Percentiles rank a stretch among this genome's conserved stretches.
These are phyloP conservation scores for Viola odorata DNA, from an alignment of 345 rosid species.

Conservation along the genomic window DNA sequence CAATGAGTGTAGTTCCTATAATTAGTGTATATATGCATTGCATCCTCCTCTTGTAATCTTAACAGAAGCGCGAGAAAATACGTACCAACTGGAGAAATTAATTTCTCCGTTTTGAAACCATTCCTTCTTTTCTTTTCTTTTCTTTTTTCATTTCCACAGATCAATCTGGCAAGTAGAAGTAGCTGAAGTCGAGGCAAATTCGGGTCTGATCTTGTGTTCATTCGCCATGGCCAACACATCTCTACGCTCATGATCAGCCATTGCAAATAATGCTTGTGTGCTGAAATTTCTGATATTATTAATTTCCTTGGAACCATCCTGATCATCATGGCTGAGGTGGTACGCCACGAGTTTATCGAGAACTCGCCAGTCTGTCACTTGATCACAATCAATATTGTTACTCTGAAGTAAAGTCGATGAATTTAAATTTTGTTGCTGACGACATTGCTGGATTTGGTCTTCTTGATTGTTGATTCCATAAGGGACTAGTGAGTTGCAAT, in stretches of 20 bases:
- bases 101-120: too few relatives aligned
- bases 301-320: slow-evolving; percentile 32
- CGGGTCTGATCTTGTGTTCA: slow-evolving; percentile 47
- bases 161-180: slow-evolving; percentile 74
- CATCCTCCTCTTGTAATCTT: slow-evolving; percentile 10
- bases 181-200: slow-evolving; percentile 49
- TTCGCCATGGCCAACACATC: slow-evolving; percentile 30
- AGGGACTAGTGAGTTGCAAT: slow-evolving; percentile 42
- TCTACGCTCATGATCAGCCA: slow-evolving; percentile 26
- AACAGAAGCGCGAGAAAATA: too few relatives aligned
- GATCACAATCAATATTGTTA: slow-evolving; percentile 36
- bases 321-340: slow-evolving; percentile 81
- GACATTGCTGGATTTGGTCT: slow-evolving; percentile 38
- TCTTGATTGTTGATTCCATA: slow-evolving; percentile 48
- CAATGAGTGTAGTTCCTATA: slow-evolving; percentile 37
- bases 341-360: slow-evolving; percentile 96
- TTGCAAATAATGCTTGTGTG: too few relatives aligned
- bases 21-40: slow-evolving; percentile 25
- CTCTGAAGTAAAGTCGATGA: slow-evolving; percentile 23
- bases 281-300: slow-evolving; percentile 25
- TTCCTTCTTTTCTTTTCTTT: slow-evolving; percentile 4
- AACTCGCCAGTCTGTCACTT: slow-evolving; percentile 91
- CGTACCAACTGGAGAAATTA: too few relatives aligned
- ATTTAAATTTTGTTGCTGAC: slow-evolving; percentile 43
- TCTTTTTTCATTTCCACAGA: slow-evolving; percentile 71